Evolutionary conservation across 805 yeast genomes (phyloP).

Genomic region (Monosporozyma unispora): DNA sequence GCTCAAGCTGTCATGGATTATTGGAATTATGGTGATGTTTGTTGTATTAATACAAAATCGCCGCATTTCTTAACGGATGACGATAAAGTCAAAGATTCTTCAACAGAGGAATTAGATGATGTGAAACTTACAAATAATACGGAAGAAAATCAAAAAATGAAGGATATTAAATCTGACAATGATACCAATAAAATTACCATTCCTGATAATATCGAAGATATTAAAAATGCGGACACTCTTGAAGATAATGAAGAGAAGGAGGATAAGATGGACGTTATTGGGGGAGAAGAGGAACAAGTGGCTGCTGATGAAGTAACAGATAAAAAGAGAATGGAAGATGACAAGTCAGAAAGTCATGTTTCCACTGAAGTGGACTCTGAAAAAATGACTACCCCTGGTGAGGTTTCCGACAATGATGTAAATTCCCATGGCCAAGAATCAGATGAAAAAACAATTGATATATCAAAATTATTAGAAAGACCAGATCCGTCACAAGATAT

Average conservation of each 20-base stretch:
- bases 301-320: not conserved
- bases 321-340: not conserved
- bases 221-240: not conserved
- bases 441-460: slow-evolving; percentile 28
- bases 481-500: slow-evolving; percentile 30
- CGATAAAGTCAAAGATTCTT: slow-evolving; percentile 12
- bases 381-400: not conserved
- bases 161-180: not conserved
- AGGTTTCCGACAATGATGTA: slow-evolving; percentile 4
- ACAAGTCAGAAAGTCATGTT: too few species aligned
- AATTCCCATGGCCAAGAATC: slow-evolving; percentile 5
- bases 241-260: not conserved
- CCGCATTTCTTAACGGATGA: slow-evolving; percentile 3
- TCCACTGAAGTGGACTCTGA: too few species aligned
- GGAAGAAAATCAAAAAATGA: not conserved
- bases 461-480: slow-evolving; percentile 28
- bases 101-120: not conserved
- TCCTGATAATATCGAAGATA: not conserved
- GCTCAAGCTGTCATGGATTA: slow-evolving; percentile 70
- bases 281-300: not conserved
- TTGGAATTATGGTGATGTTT: slow-evolving; percentile 66
- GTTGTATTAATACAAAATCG: slow-evolving; percentile 49
- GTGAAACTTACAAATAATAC: not conserved
- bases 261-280: not conserved
- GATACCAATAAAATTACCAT: not conserved